phyloP scores from a whole-genome alignment of 306 rosid species.

The Herpetospermum pedunculosum region DNA sequence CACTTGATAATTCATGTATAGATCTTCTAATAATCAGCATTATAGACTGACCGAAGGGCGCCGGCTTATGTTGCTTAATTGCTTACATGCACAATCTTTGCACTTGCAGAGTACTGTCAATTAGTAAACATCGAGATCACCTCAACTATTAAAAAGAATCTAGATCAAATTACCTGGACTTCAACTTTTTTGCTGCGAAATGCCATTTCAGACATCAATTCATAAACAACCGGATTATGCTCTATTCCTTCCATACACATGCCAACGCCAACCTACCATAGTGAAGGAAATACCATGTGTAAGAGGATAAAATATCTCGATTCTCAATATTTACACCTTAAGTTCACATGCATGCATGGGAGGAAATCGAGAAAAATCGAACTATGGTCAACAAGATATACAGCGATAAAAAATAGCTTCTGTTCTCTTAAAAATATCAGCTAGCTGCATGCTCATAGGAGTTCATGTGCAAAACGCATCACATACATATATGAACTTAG shows the following conservation, averaged over 20 bases:
- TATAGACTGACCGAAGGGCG: background rate
- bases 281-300: background rate
- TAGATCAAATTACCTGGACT: slow-evolving; percentile 38
- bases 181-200: slow-evolving; percentile 59
- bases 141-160: background rate
- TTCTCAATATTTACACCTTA: background rate
- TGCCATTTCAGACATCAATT: slow-evolving; percentile 91
- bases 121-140: background rate
- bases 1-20: background rate
- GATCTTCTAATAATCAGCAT: background rate
- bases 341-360: background rate
- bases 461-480: background rate
- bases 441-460: background rate
- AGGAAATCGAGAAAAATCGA: background rate
- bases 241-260: slow-evolving; percentile 99
- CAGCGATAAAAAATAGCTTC: background rate
- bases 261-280: slow-evolving; percentile 81
- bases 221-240: slow-evolving; percentile 79
- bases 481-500: background rate
- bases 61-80: background rate
- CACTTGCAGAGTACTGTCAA: background rate
- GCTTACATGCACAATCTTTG: background rate
- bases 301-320: slow-evolving; percentile 2
- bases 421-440: background rate
- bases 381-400: background rate